Percentiles rank a stretch among this genome's conserved stretches.
These are phyloP conservation scores for Alopecurus myosuroides DNA, from an alignment of 176 grass and related monocot genomes.

Conservation along the genomic window DNA sequence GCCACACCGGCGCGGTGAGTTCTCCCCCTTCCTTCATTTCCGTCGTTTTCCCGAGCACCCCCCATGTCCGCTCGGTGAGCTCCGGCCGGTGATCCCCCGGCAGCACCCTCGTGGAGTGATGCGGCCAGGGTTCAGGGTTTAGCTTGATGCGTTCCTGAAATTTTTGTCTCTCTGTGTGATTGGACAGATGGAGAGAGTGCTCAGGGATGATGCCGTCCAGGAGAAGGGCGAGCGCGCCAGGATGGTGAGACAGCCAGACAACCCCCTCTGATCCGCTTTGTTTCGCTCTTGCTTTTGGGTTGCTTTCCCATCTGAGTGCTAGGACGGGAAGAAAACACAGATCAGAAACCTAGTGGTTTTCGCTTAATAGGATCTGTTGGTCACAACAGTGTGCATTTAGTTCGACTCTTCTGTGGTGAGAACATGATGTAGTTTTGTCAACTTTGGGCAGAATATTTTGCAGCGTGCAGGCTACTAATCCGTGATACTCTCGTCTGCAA, in stretches of 20 bases:
- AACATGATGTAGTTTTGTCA: background rate
- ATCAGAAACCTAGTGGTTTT: background rate
- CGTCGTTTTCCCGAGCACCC: background rate
- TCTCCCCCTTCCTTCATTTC: background rate
- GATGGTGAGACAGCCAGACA: constrained; percentile 14
- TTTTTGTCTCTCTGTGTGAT: background rate
- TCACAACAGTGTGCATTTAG: background rate
- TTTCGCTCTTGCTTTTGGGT: background rate
- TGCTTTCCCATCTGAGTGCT: background rate
- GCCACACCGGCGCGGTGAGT: background rate
- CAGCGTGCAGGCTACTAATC: background rate
- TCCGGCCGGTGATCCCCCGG: background rate
- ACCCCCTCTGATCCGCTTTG: background rate
- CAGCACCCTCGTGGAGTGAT: background rate
- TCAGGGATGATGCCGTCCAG: constrained; percentile 50
- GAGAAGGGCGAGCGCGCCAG: constrained; percentile 48
- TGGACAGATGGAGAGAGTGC: constrained; percentile 36
- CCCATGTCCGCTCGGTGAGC: background rate
- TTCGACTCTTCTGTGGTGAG: background rate
- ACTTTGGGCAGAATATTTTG: background rate
- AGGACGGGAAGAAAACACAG: background rate
- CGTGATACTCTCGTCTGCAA: background rate
- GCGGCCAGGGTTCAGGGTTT: background rate
- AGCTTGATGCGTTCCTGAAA: background rate
- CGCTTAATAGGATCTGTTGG: background rate